Evolutionary conservation across 257 asterid species (phyloP).

Genomic region (Fraxinus quadrangulata): DNA sequence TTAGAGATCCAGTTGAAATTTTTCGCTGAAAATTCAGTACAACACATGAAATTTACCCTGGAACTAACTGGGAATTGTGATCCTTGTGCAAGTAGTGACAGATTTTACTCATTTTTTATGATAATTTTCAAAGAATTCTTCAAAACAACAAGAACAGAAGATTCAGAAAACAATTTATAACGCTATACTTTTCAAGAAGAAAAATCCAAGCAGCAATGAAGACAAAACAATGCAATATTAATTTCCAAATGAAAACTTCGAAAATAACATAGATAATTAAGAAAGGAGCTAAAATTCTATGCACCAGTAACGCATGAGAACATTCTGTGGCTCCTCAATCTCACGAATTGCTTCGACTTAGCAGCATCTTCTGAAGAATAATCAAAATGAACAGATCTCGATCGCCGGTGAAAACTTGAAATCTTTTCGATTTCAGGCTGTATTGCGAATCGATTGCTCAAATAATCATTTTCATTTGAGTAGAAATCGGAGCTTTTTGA

Average conservation of each 20-base stretch:
- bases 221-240: not conserved
- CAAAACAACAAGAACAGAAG: not conserved
- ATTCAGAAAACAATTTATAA: too few relatives aligned
- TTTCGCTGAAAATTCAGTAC: too few relatives aligned
- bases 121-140: constrained; percentile 7
- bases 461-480: not conserved
- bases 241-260: not conserved
- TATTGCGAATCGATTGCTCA: not conserved
- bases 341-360: constrained; percentile 46
- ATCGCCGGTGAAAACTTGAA: constrained; percentile 14
- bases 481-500: constrained; percentile 9
- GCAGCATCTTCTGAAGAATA: not conserved
- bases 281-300: constrained; percentile 3
- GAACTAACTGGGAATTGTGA: too few relatives aligned
- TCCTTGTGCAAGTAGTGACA: not conserved
- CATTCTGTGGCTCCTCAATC: constrained; percentile 56
- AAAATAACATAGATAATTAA: not conserved
- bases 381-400: not conserved
- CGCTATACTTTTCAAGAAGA: not conserved
- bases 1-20: too few relatives aligned
- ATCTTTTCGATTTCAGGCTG: not conserved
- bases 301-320: constrained; percentile 58
- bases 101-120: constrained; percentile 11
- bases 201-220: constrained; percentile 1
- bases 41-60: too few relatives aligned